Evolutionary conservation across 2,329 filamentous ascomycete species (phyloP).

Genomic region (Cordyceps javanica): DNA sequence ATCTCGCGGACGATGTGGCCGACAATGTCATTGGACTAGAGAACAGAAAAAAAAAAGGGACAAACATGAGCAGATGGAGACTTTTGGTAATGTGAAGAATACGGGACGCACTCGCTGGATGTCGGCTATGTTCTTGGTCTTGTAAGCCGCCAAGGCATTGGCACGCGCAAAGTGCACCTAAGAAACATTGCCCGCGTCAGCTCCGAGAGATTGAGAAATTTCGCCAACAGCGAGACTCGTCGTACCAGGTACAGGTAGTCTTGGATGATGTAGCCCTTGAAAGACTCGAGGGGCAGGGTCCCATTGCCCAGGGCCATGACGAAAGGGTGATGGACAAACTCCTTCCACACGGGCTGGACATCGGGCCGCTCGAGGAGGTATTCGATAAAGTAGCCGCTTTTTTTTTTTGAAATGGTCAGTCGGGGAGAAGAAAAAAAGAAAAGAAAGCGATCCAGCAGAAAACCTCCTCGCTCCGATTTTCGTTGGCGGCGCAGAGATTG

Average conservation of each 20-base stretch:
- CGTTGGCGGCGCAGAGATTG: background rate
- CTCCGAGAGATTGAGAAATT: too few species aligned
- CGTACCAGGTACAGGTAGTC: slow-evolving; percentile 85
- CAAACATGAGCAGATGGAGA: slow-evolving; percentile 2
- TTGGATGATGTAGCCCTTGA: slow-evolving; percentile 85
- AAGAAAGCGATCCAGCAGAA: background rate
- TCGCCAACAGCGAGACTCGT: slow-evolving; percentile 19
- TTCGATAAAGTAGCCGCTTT: slow-evolving; percentile 75
- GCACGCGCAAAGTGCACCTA: slow-evolving; percentile 83
- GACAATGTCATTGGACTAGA: slow-evolving; percentile 51
- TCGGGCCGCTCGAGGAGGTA: slow-evolving; percentile 72
- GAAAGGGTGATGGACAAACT: slow-evolving; percentile 77
- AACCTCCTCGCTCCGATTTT: background rate
- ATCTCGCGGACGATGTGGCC: slow-evolving; percentile 74
- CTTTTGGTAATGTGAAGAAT: background rate
- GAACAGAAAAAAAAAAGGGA: too few species aligned
- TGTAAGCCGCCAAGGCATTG: slow-evolving; percentile 80
- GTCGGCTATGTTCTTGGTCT: slow-evolving; percentile 65
- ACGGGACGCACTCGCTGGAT: slow-evolving; percentile 56
- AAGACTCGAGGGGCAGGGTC: slow-evolving; percentile 65
- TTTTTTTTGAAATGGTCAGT: too few species aligned
- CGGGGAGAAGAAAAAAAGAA: background rate
- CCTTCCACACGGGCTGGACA: slow-evolving; percentile 67
- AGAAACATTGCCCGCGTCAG: background rate
- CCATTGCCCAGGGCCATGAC: slow-evolving; percentile 71